Evolutionary conservation across 2,329 filamentous ascomycete genomes (phyloP), one percentile per base, ranked within the genome.

Genomic region (Pseudocercospora cruenta): DNA sequence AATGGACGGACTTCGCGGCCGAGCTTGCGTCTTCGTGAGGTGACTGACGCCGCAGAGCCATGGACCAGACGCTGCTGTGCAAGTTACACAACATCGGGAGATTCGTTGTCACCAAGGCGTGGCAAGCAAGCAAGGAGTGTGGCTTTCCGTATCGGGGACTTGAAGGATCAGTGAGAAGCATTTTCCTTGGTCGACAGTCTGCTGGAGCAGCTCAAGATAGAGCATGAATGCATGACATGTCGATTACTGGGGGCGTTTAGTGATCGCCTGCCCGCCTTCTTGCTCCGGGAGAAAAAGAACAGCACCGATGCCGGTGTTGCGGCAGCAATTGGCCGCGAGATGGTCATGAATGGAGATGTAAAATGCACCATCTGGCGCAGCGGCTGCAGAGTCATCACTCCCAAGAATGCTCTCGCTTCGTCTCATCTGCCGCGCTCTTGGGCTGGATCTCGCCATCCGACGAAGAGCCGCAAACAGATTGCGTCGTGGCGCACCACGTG

Each of bases 11-110:
- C 51, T 55, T 31, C 57, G 58, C 58, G 58, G 28, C 31, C 47
- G 60, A 22, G 58, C 49, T 54, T 31, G 26, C 62, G 63, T 55
- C 33, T 45, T 60, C 47, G 58, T 36, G 33, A 58, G 43, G 63
- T 62, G 63, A 65, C 58, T 36, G 53, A 36, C 14, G 39, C 26
- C 51, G 24, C 51, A 31, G 24, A 31, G 26, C 51, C 22, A 12
- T 45, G 45, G 31, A 60, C 58, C 36, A 47, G 33, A 49, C 36
- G 39, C 28, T 61, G 63, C 49, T 31, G 63, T 62, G 58, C 51
- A 36, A 54, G 64, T 66, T 47, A 59, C 64, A 66, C 64, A 28
- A 36, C 64, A 33, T 62, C 59, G 53, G 53, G 54, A 58, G 47
- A 39, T 62, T 62, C 58, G 58, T 60, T 65, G 58, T 19, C 59